A percentile compares a stretch with the other conserved stretches of the same genome.
phyloP scores from a whole-genome alignment of 2,329 filamentous ascomycete species.

The Clarireedia sp. region DNA sequence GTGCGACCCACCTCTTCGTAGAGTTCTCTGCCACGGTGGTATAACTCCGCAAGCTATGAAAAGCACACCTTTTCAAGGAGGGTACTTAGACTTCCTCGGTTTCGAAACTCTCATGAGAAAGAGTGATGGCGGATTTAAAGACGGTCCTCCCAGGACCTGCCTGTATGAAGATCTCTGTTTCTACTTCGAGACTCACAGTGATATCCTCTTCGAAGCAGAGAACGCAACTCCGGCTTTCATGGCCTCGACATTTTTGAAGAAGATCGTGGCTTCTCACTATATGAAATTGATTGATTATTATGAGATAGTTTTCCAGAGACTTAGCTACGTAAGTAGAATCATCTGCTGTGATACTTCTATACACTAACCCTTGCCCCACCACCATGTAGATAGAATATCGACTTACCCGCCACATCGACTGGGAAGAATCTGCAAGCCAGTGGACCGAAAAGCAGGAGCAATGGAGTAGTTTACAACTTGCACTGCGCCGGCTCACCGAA shows the following conservation, averaged over 20 bases:
- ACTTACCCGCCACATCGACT: neutral
- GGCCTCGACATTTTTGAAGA: conserved; percentile 5
- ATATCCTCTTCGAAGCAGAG: neutral
- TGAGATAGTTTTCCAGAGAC: neutral
- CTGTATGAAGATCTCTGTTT: conserved; percentile 12
- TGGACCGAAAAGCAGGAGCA: neutral
- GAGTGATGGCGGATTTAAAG: neutral
- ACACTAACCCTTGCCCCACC: neutral
- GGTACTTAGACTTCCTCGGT: neutral
- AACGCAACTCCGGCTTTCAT: neutral
- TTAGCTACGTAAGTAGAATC: neutral
- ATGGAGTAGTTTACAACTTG: neutral
- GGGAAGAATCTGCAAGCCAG: neutral
- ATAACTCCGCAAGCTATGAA: neutral
- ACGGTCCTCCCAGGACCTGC: conserved; percentile 8
- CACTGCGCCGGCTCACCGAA: neutral
- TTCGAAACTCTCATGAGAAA: neutral
- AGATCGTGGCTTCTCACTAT: conserved; percentile 9
- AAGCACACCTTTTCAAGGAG: neutral
- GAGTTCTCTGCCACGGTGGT: neutral
- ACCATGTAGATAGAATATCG: neutral
- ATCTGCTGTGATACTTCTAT: neutral
- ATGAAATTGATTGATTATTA: conserved; percentile 10
- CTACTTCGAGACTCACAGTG: conserved; percentile 8
- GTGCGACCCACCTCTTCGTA: neutral